Evolutionary conservation across 371 early-diverging fungal genomes (phyloP), one percentile per base, ranked within the genome.

Genomic region (Lichtheimia hyalospora): DNA sequence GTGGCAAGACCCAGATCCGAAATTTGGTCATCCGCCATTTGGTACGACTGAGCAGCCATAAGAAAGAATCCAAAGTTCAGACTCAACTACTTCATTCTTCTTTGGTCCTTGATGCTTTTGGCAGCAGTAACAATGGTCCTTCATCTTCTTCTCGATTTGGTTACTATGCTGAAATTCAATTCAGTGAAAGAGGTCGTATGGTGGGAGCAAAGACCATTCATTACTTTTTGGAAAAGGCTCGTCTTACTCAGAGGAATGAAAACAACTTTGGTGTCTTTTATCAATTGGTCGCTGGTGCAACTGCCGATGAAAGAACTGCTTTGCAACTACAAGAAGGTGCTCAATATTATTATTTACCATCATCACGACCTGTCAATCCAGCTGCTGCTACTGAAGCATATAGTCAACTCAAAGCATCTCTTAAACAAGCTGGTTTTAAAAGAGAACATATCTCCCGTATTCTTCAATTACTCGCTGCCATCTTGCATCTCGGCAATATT

Each of bases 231-330:
- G 98, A 99, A 64, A 89, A 90, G 66, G 76, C 81, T 50, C 86
- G 94, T 51, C 84, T 94, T 16, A 78, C 86, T 7, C 72, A 75
- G 28, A 70, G 59, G 15, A 25, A 80, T 40, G 87, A 94, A 58
- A 82, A 90, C 64, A 96, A 92, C 75, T 97, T 96, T 74, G 91
- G 95, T 69, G 87, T 96, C 41, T 94, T 98, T 71, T 93, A 96
- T 74, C 87, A 93, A 55, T 80, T 97, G 40, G 74, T 91, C 15
- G 85, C 80, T 34, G 80, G 77, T 44, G 68, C 62, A 27, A 58
- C 73, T n/a, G 52, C 72, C 27, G 75, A 80, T n/a, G 77, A 80
- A 66, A 67, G 67, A 12, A 34, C 62, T n/a, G 56, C 60, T 5
- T 57, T 77, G 5, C 73, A 71, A 41, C 49, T 77, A 6, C 52